Conservation (phyloP, 2,329 filamentous ascomycete species). For the Chlorencoelia australis region DNA sequence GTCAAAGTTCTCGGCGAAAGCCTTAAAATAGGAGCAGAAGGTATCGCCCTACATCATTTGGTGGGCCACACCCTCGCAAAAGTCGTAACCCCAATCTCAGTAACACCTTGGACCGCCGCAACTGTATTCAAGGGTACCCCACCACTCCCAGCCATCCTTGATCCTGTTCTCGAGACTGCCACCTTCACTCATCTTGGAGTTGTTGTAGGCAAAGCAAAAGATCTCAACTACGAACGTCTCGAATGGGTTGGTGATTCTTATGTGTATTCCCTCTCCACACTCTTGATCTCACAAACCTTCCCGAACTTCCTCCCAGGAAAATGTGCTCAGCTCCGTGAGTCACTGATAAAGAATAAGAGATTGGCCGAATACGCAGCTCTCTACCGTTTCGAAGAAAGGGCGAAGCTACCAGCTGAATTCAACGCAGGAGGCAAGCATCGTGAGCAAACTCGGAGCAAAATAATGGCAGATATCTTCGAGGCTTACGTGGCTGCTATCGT, state of each 20-base stretch:
- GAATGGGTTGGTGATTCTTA: conserved; percentile 89
- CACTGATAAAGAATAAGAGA: conserved; percentile 71
- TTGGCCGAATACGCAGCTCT: conserved; percentile 57
- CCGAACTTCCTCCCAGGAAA: conserved; percentile 54
- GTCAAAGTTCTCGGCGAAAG: no score
- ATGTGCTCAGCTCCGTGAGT: conserved; percentile 66
- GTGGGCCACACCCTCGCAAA: not conserved
- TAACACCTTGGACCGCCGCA: conserved; percentile 40
- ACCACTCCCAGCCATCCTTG: conserved; percentile 49
- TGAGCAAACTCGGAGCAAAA: conserved; percentile 58
- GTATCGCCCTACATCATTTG: no score
- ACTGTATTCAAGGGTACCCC: conserved; percentile 42
- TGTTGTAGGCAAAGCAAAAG: conserved; percentile 12
- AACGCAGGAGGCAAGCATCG: conserved; percentile 29
- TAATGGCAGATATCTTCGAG: conserved; percentile 81
- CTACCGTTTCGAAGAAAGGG: conserved; percentile 61
- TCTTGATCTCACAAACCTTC: conserved; percentile 67
- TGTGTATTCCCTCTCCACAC: conserved; percentile 65
- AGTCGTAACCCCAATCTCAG: conserved; percentile 14
- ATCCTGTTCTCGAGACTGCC: conserved; percentile 48
- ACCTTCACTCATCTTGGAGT: conserved; percentile 52
- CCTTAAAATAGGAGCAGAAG: no score
- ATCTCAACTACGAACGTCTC: conserved; percentile 60
- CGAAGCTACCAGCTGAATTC: conserved; percentile 34
- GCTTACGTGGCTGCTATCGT: conserved; percentile 78